These are phyloP conservation scores for Naganishia onofrii DNA, from an alignment of 768 basidiomycete genomes.

Conservation along the genomic window DNA sequence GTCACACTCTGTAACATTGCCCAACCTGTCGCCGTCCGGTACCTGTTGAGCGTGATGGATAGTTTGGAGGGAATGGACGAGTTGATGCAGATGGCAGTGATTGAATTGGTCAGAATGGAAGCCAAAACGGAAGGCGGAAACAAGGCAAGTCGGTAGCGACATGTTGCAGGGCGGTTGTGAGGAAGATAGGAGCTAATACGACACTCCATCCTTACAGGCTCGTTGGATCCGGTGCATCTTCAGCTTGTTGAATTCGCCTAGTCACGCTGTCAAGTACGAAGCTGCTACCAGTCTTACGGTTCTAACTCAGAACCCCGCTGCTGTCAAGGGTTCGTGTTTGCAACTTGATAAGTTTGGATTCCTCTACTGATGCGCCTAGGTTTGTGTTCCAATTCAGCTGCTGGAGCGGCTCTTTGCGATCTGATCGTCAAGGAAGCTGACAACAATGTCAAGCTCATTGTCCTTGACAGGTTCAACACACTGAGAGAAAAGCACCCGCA, in stretches of 20 bases:
- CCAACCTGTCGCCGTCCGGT: constrained; percentile 87
- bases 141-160: constrained; percentile 59
- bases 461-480: constrained; percentile 81
- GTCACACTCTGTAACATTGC: constrained; percentile 77
- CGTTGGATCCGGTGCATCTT: constrained; percentile 92
- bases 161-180: not conserved
- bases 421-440: constrained; percentile 93
- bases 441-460: constrained; percentile 98
- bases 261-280: constrained; percentile 94
- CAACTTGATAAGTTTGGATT: constrained; percentile 3
- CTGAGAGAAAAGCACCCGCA: constrained; percentile 77
- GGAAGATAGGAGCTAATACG: not conserved
- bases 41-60: constrained; percentile 80
- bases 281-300: constrained; percentile 92
- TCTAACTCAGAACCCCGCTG: constrained; percentile 90
- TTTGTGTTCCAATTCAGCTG: constrained; percentile 59
- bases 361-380: constrained; percentile 21
- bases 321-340: constrained; percentile 76
- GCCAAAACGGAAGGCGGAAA: constrained; percentile 79
- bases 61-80: constrained; percentile 79
- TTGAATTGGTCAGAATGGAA: constrained; percentile 88
- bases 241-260: constrained; percentile 81
- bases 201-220: constrained; percentile 57
- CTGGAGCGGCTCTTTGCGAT: constrained; percentile 80
- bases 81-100: constrained; percentile 88